Base-by-base conservation (phyloP, 1,284 basidiomycete species). In the Puccinia brachypodii region DNA sequence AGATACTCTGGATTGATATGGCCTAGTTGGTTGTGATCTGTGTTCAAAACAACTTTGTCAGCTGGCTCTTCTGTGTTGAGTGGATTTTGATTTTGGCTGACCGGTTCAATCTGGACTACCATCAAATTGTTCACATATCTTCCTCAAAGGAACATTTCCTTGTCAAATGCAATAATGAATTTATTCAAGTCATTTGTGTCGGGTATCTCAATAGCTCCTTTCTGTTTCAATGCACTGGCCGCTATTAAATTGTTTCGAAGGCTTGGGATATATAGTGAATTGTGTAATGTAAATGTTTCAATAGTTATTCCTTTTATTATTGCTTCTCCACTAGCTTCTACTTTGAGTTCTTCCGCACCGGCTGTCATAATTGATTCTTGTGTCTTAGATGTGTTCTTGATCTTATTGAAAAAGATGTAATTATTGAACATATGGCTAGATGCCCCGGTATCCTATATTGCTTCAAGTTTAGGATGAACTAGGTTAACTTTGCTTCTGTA, bases 341-440 rank as follows among this genome's bases (percentile, higher is more conserved):
- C 50, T 16, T 14, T n/a, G 16, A 56, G n/a, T 56, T 14, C 60
- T 25, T 28, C 60, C 11, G n/a, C 60, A 14, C 60, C 60, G 25
- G 60, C 60, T 31, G 33, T 25, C 33, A 25, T 64, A 28, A 64
- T 22, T 11, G n/a, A 25, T 64, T 64, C 33, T 22, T 28, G n/a
- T 9, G 60, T 11, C n/a, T 28, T 31, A 22, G n/a, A 22, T 14
- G 33, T 9, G 14, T 9, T 9, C 11, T 13, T 64, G 25, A 64
- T 25, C 11, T 22, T 64, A 14, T 64, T 11, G 25, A 64, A 64
- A 11, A 64, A 64, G n/a, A 11, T 28, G 11, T 25, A 14, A 9
- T 64, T 31, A 64, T 64, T 64, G 33, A 64, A 64, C 60, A 64
- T 64, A 28, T 64, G 60, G 25, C 33, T 22, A 31, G 60, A 64